These are phyloP conservation scores for Xylariales sp. DNA, from an alignment of 2,329 filamentous ascomycete genomes.

Conservation along the genomic window DNA sequence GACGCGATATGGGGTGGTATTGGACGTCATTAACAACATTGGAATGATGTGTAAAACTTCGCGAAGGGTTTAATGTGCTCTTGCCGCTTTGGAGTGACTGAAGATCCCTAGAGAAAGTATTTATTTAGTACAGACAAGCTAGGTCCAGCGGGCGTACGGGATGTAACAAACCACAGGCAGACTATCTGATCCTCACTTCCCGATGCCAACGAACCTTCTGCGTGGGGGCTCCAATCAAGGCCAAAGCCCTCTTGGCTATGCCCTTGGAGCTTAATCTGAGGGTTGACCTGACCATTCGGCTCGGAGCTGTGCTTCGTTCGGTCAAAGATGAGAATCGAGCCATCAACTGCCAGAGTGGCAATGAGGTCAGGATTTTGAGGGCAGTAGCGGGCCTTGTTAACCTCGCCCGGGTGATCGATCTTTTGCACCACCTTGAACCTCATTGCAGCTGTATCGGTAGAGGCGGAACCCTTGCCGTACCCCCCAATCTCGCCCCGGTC, in stretches of 20 bases:
- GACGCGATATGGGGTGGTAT: constrained; percentile 87
- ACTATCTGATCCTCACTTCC: constrained; percentile 95
- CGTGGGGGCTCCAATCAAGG: constrained; percentile 89
- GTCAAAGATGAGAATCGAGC: constrained; percentile 92
- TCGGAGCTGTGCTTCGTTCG: constrained; percentile 89
- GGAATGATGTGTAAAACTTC: constrained; percentile 86
- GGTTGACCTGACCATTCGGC: constrained; percentile 78
- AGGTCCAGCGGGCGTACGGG: not conserved
- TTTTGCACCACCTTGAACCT: constrained; percentile 94
- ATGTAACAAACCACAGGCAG: constrained; percentile 77
- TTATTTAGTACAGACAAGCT: constrained; percentile 21
- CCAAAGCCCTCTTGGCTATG: constrained; percentile 93
- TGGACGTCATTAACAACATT: constrained; percentile 97
- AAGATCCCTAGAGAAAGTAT: constrained; percentile 73
- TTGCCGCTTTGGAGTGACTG: constrained; percentile 77
- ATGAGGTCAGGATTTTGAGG: constrained; percentile 98
- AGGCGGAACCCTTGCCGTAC: constrained; percentile 73
- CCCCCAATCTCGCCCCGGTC: constrained; percentile 93
- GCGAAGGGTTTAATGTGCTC: constrained; percentile 75
- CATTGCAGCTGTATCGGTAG: constrained; percentile 74
- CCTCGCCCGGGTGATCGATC: constrained; percentile 95
- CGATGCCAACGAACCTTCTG: constrained; percentile 83
- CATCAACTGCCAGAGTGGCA: constrained; percentile 89
- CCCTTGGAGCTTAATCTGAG: constrained; percentile 86
- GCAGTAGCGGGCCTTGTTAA: constrained; percentile 98